phyloP scores from a whole-genome alignment of 768 basidiomycete genomes.

The Tricholoma terreum region DNA sequence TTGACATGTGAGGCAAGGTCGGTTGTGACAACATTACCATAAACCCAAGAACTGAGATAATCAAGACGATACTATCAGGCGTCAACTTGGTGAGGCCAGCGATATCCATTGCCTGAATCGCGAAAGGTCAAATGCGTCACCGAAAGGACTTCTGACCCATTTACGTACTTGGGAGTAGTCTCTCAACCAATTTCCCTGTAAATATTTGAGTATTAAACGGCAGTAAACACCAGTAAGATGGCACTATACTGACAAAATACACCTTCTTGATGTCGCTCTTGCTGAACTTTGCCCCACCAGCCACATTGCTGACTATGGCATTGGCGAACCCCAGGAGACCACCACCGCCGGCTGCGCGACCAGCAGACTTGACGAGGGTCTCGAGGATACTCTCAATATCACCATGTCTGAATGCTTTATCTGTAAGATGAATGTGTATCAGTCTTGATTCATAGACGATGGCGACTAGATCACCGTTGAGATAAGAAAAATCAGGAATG shows the following conservation, averaged over 20 bases:
- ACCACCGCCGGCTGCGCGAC: constrained; percentile 40
- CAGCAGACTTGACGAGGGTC: constrained; percentile 54
- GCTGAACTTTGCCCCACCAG: constrained; percentile 57
- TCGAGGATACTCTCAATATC: constrained; percentile 71
- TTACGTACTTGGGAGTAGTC: constrained; percentile 59
- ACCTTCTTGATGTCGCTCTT: constrained; percentile 67
- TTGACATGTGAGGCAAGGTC: background rate
- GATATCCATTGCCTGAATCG: constrained; percentile 61
- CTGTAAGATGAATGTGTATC: constrained; percentile 23
- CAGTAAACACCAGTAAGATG: background rate
- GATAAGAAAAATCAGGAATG: constrained; percentile 69
- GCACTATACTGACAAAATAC: constrained; percentile 47
- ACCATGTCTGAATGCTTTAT: constrained; percentile 74
- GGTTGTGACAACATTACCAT: constrained; percentile 34
- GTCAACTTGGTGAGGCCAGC: constrained; percentile 65
- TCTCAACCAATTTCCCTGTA: constrained; percentile 64
- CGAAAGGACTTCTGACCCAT: background rate
- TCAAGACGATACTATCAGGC: constrained; percentile 58
- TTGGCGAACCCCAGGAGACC: constrained; percentile 52
- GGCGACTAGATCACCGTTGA: constrained; percentile 40
- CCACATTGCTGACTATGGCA: constrained; percentile 40
- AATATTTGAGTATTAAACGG: background rate
- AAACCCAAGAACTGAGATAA: constrained; percentile 57
- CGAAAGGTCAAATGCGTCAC: background rate
- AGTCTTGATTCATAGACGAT: background rate